A percentile compares a stretch with the other conserved stretches of the same genome.
These are phyloP conservation scores for Hemileccinum impolitum DNA, from an alignment of 768 basidiomycete genomes.

Conservation along the genomic window DNA sequence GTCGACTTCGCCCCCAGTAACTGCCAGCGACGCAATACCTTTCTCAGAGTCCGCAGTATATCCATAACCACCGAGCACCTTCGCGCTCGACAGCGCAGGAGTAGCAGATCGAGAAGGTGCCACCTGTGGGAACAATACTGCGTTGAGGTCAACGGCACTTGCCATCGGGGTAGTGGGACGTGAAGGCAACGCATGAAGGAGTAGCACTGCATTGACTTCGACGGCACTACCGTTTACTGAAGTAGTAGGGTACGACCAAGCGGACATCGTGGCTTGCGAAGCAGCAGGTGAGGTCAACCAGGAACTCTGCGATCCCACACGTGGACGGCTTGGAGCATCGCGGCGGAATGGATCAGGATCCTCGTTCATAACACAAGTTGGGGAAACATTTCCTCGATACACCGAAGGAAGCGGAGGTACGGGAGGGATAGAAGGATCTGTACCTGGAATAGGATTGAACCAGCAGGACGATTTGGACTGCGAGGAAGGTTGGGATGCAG, in stretches of 20 bases:
- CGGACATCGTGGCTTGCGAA: constrained; percentile 54
- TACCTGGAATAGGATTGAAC: constrained; percentile 51
- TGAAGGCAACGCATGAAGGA: constrained; percentile 36
- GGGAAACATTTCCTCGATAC: constrained; percentile 46
- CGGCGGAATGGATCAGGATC: constrained; percentile 65
- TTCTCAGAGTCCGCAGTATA: constrained; percentile 59
- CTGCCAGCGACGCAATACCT: constrained; percentile 44
- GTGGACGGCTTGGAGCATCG: constrained; percentile 45
- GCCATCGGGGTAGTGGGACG: constrained; percentile 1
- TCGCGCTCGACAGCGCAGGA: constrained; percentile 53
- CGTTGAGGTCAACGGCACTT: constrained; percentile 42
- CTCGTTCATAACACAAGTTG: constrained; percentile 41
- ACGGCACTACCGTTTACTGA: constrained; percentile 37
- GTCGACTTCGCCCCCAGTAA: constrained; percentile 47
- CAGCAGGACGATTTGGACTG: constrained; percentile 56
- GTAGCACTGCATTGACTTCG: constrained; percentile 42
- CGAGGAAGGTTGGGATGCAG: constrained; percentile 32
- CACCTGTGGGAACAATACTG: constrained; percentile 37
- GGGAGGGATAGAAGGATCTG: constrained; percentile 50
- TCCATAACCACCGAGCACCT: constrained; percentile 68
- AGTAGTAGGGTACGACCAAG: constrained; percentile 67
- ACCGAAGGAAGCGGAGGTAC: constrained; percentile 54
- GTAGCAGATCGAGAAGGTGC: constrained; percentile 45
- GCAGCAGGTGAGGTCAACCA: constrained; percentile 68
- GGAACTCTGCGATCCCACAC: constrained; percentile 65